A percentile compares a stretch with the other conserved stretches of the same genome.
These are phyloP conservation scores for Nicotiana tomentosiformis DNA, from an alignment of 257 asterid species.

Conservation along the genomic window DNA sequence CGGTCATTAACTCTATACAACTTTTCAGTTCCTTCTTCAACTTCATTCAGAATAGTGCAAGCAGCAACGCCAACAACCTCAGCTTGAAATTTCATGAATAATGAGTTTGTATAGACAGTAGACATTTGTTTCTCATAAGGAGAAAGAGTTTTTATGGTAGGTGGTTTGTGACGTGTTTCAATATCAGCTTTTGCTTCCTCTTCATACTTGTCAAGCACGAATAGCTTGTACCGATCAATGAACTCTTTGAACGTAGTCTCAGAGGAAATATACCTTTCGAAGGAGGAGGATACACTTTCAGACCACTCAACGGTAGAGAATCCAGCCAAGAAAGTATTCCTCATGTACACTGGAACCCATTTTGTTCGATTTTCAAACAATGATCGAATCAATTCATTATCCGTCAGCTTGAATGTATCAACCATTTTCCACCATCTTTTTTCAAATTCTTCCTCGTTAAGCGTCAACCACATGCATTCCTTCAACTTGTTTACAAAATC, in stretches of 20 bases:
- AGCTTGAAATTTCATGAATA: constrained; percentile 35
- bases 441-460: constrained; percentile 30
- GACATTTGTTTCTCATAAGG: constrained; percentile 51
- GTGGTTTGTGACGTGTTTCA: constrained; percentile 17
- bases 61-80: constrained; percentile 33
- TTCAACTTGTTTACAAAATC: constrained; percentile 20
- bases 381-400: not conserved
- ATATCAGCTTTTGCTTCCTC: constrained; percentile 33
- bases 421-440: constrained; percentile 31
- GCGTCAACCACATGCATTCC: constrained; percentile 24
- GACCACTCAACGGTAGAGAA: not conserved
- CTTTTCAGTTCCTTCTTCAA: constrained; percentile 18
- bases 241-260: constrained; percentile 33
- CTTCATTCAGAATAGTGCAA: constrained; percentile 28
- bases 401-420: not conserved
- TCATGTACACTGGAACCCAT: constrained; percentile 2
- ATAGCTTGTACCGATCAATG: constrained; percentile 22
- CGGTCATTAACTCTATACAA: constrained; percentile 22
- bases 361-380: not conserved
- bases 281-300: not conserved
- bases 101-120: constrained; percentile 29
- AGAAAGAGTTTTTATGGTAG: constrained; percentile 21
- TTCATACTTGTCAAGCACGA: constrained; percentile 26
- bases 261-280: not conserved
- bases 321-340: not conserved